A percentile compares a stretch with the other conserved stretches of the same genome.
phyloP scores from a whole-genome alignment of 1,284 basidiomycete genomes.

The Cryptococcus deneoformans region DNA sequence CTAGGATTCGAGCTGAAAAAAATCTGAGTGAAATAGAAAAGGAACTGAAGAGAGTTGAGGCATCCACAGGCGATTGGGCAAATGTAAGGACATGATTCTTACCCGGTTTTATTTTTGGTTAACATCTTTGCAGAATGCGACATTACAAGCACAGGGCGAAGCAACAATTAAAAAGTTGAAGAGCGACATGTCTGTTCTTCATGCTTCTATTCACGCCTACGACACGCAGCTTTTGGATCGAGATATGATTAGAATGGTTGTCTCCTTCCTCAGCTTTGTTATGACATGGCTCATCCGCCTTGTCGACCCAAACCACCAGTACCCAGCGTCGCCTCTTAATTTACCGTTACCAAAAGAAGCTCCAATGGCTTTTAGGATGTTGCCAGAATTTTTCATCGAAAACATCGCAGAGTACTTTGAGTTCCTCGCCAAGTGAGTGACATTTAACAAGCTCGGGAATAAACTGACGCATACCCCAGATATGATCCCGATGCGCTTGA shows the following conservation, averaged over 20 bases:
- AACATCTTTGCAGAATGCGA: slow-evolving; percentile 23
- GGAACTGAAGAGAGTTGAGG: slow-evolving; percentile 72
- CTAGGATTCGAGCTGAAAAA: slow-evolving; percentile 66
- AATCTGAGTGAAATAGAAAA: slow-evolving; percentile 73
- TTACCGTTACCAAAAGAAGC: slow-evolving; percentile 83
- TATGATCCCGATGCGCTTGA: slow-evolving; percentile 76
- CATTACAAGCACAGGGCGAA: slow-evolving; percentile 58
- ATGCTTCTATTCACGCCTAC: slow-evolving; percentile 70
- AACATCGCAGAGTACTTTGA: slow-evolving; percentile 88
- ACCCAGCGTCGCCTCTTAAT: slow-evolving; percentile 69
- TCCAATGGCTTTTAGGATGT: slow-evolving; percentile 76
- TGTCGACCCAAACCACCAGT: slow-evolving; percentile 77
- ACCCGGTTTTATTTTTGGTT: not conserved
- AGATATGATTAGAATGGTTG: slow-evolving; percentile 72
- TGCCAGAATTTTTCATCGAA: slow-evolving; percentile 94
- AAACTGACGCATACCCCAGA: slow-evolving; percentile 48
- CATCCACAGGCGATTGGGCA: slow-evolving; percentile 61
- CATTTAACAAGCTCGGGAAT: not conserved
- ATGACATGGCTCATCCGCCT: slow-evolving; percentile 93
- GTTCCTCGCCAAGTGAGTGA: slow-evolving; percentile 71
- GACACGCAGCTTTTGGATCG: slow-evolving; percentile 85
- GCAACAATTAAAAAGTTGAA: slow-evolving; percentile 65
- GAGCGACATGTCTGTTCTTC: slow-evolving; percentile 64
- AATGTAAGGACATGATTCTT: slow-evolving; percentile 56
- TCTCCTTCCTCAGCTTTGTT: slow-evolving; percentile 82